phyloP scores from a whole-genome alignment of 1,139 yeast species.

The Sugiyamaella castrensis region DNA sequence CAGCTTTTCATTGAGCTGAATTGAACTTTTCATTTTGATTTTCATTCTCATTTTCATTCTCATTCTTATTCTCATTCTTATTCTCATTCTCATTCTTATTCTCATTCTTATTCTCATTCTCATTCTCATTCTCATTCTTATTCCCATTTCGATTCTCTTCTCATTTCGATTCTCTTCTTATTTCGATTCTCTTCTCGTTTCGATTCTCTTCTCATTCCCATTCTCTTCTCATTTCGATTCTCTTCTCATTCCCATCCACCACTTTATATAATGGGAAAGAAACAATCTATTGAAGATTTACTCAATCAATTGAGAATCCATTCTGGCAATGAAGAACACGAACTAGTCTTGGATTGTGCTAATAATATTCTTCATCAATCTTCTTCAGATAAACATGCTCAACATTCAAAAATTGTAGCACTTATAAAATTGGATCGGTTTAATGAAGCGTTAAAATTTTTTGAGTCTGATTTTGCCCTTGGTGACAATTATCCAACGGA shows the following conservation, averaged over 20 bases:
- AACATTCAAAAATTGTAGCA: constrained; percentile 63
- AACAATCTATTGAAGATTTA: constrained; percentile 31
- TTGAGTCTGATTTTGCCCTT: constrained; percentile 18
- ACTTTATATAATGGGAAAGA: constrained; percentile 12
- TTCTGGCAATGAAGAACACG: constrained; percentile 47
- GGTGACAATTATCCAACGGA: constrained; percentile 40
- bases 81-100: no score
- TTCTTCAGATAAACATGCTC: constrained; percentile 50
- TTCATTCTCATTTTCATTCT: no score
- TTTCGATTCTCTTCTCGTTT: no score
- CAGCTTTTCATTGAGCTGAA: no score
- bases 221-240: background rate
- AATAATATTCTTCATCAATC: constrained; percentile 42
- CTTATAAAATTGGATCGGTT: constrained; percentile 72
- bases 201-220: no score
- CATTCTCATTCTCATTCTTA: no score
- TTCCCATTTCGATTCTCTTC: no score
- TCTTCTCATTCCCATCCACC: constrained; percentile 3
- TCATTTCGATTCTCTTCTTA: no score
- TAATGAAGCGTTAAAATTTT: constrained; percentile 50
- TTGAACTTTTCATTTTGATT: no score
- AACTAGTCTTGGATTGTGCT: constrained; percentile 47
- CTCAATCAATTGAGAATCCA: constrained; percentile 48
- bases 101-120: no score
- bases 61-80: no score